Base-by-base conservation (phyloP, 2,329 filamentous ascomycete genomes). In the Penicillium sp. region DNA sequence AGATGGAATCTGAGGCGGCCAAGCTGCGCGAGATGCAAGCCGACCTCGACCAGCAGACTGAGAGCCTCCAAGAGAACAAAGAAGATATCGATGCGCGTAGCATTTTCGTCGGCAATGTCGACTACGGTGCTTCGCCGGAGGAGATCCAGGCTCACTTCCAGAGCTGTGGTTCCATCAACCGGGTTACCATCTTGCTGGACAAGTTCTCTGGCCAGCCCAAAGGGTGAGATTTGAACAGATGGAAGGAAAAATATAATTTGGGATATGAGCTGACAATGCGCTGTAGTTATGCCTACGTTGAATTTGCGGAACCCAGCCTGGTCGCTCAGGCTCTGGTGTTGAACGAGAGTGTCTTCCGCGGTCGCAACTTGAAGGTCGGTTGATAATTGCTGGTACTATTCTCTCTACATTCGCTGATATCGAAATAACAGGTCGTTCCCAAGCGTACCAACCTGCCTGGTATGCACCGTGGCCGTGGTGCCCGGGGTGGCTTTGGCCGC, bases 171-270 rank as follows among this genome's bases (percentile, higher is more conserved):
- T 91, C 90, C 66, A 99, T 99, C 82, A 99, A 99, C 78, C 89
- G 94, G 60, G 94, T 99, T 59, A 99, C 94, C 1, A 99, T 99
- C 66, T 81, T 99, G 67, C 81, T 99, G 67, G 94, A 99, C 80
- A 99, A 99, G 81, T 97, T 97, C 73, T 96, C 93, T 12, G 94
- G 94, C 63, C 93, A 97, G 81, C 94, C 94, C n/a, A 99, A 99
- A 82, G 94, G 94, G 93, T 96, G 81, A 48, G 27, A 19, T 13
- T 6, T 42, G 25, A 33, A 42, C 35, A 25, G 21, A 23, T 2
- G 19, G 1, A 25, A 19, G 6, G 33, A 31, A 50, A 23, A 23
- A 33, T 52, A 17, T 21, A 45, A 48, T 35, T 19, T 63, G 17
- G 29, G 17, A 36, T 57, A 44, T 36, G 17, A 49, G 21, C 15